Conservation (phyloP, 2,329 filamentous ascomycete genomes). For the Sphaerulina musiva region DNA sequence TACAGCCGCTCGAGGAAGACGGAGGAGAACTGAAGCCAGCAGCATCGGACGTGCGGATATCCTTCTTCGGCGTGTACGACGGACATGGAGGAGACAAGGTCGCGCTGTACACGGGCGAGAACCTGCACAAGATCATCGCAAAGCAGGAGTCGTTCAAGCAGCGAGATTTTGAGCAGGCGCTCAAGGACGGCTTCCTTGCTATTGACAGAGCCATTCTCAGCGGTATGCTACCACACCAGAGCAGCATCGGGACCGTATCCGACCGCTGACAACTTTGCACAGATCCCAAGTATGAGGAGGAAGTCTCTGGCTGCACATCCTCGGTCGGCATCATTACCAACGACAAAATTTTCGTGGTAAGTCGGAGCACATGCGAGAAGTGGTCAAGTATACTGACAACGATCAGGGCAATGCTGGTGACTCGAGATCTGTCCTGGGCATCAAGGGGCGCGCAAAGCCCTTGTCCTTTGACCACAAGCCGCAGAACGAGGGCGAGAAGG, state of each 20-base stretch:
- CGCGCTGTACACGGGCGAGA: slow-evolving; percentile 82
- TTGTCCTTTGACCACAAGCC: slow-evolving; percentile 99
- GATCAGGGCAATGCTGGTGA: slow-evolving; percentile 89
- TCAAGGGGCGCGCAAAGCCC: slow-evolving; percentile 95
- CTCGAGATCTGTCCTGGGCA: slow-evolving; percentile 86
- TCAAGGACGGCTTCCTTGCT: slow-evolving; percentile 95
- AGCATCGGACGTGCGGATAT: slow-evolving; percentile 65
- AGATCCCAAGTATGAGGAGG: slow-evolving; percentile 97
- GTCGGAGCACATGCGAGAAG: slow-evolving; percentile 38
- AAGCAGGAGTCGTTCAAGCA: slow-evolving; percentile 92
- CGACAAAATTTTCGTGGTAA: slow-evolving; percentile 90
- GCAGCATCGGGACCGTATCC: background rate
- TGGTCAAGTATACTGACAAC: slow-evolving; percentile 14
- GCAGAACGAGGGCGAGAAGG: slow-evolving; percentile 96
- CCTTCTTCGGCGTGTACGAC: slow-evolving; percentile 97
- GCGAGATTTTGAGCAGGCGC: slow-evolving; percentile 85
- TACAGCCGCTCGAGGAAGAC: slow-evolving; percentile 57
- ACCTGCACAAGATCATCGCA: slow-evolving; percentile 87
- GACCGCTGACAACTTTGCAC: slow-evolving; percentile 27
- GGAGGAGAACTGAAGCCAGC: slow-evolving; percentile 50
- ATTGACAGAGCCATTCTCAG: slow-evolving; percentile 93
- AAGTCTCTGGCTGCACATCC: slow-evolving; percentile 95
- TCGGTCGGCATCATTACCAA: slow-evolving; percentile 83
- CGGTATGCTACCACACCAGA: slow-evolving; percentile 53
- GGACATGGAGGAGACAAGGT: slow-evolving; percentile 97